Evolutionary conservation across 2,329 filamentous ascomycete species (phyloP).

Genomic region (Trichoderma sp.): DNA sequence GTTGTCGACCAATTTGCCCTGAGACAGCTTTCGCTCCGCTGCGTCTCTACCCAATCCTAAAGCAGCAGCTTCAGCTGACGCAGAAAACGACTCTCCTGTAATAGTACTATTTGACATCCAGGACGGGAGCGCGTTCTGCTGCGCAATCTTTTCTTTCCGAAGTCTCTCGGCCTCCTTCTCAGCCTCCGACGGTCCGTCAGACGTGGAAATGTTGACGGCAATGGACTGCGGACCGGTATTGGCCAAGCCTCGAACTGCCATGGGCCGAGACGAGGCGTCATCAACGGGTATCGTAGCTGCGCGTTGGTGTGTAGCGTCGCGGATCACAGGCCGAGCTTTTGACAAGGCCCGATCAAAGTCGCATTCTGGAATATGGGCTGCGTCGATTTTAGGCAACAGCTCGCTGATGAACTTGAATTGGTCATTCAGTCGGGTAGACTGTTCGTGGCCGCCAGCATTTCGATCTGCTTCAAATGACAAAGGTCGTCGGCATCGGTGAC

Average conservation of each 20-base stretch:
- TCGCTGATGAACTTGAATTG: conserved; percentile 79
- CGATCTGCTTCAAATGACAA: conserved; percentile 68
- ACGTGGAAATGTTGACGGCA: conserved; percentile 67
- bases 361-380: conserved; percentile 71
- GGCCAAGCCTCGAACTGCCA: conserved; percentile 68
- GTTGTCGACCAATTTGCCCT: conserved; percentile 44
- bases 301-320: conserved; percentile 68
- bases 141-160: conserved; percentile 65
- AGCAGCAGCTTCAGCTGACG: conserved; percentile 25
- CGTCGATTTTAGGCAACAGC: conserved; percentile 74
- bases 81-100: conserved; percentile 61
- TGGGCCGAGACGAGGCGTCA: conserved; percentile 55
- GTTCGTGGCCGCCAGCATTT: conserved; percentile 69
- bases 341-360: conserved; percentile 70
- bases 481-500: conserved; percentile 71
- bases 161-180: conserved; percentile 65
- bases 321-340: conserved; percentile 62
- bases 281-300: conserved; percentile 61
- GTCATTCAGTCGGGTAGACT: conserved; percentile 72
- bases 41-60: conserved; percentile 42
- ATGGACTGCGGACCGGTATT: conserved; percentile 69
- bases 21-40: conserved; percentile 48
- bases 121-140: conserved; percentile 68
- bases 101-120: conserved; percentile 75
- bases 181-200: conserved; percentile 65